Base-by-base conservation (phyloP, 306 rosid genomes). In the Cicer chorassanicum region DNA sequence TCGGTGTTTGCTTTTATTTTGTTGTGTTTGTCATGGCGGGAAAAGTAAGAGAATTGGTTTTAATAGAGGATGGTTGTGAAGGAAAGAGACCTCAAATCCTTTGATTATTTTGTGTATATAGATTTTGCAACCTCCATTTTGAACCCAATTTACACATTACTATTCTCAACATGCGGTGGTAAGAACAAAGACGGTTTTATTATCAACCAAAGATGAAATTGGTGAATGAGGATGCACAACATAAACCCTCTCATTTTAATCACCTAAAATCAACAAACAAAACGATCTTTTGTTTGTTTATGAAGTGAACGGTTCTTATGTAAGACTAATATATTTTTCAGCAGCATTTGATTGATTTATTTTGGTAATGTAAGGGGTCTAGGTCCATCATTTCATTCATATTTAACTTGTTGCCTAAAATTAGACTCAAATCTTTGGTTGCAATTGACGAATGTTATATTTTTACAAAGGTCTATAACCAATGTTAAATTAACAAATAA, bases 141-240 rank as follows among this genome's bases (percentile, higher is more conserved):
- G 9, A 65, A 71, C 68, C 64, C 38, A 65, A 76, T 60, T 72
- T 76, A 73, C 67, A 13, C 60, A 77, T 34, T 84, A 21, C 85
- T 78, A 81, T 84, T 65, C 64, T 77, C 67, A 57, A 39, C 69
- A 14, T 84, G 85, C 4, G 83, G 72, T 81, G 63, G 62, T 34
- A 57, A 68, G 14, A 43, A n/a, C 5, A 68, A 39, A 46, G 29
- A 21, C 65, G 1, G 3, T 14, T 60, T 64, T 38, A 9, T 75
- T 38, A 19, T 44, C n/a, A 69, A 43, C 66, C 70, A 65, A 16
- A 59, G 66, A 56, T 10, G 61, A 65, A 67, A 46, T 59, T 66
- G 15, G 74, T 38, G 46, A 54, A 63, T 72, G 41, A 56, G 63
- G 55, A 65, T 79, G 40, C 68, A 70, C 75, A 50, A 1, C 72